phyloP scores from a whole-genome alignment of 345 rosid species.

The Eucalyptus albens region DNA sequence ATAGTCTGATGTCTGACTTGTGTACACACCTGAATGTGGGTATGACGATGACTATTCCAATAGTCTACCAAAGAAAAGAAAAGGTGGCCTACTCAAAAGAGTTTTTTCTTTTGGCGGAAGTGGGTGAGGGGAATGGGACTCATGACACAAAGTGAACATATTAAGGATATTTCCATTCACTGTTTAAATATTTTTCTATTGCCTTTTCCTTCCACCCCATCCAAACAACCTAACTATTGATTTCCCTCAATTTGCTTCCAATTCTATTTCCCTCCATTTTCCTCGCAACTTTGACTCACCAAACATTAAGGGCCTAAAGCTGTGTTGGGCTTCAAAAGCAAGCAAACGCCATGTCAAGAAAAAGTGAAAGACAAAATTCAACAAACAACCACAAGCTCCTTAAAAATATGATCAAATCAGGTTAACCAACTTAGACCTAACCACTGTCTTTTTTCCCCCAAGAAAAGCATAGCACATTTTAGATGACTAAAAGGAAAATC shows the following conservation, averaged over 20 bases:
- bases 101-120: not conserved
- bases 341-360: not conserved
- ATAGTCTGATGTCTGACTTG: not conserved
- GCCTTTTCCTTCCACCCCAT: not conserved
- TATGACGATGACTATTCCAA: not conserved
- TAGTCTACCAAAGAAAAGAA: not conserved
- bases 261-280: not conserved
- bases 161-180: not conserved
- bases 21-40: not conserved
- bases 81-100: not conserved
- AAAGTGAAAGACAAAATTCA: not conserved
- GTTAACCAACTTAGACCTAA: not conserved
- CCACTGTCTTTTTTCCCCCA: not conserved
- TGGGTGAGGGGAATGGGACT: not conserved
- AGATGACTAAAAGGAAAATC: not conserved
- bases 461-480: not conserved
- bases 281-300: not conserved
- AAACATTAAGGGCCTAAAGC: not conserved
- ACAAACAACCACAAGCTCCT: not conserved
- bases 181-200: not conserved
- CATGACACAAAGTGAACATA: not conserved
- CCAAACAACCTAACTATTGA: not conserved
- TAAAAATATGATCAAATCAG: not conserved
- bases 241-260: not conserved
- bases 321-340: not conserved